Conservation (phyloP, 306 rosid genomes). For the Coriaria nepalensis region DNA sequence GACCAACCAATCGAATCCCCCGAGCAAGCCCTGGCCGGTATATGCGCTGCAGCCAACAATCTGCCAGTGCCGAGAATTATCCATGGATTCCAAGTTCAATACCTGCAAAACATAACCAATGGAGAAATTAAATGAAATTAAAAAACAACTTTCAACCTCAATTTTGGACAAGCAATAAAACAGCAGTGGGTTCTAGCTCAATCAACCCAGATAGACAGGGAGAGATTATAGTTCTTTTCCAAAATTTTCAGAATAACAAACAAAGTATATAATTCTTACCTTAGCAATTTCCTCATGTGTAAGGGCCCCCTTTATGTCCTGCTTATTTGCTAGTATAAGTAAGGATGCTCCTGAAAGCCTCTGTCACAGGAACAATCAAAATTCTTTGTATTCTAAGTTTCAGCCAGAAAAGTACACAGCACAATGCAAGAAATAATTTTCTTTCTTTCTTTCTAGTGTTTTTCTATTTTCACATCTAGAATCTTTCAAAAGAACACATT, state of each 20-base stretch:
- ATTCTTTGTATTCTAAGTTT: background rate
- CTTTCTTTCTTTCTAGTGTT: too few species aligned
- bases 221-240: too few species aligned
- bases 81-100: constrained; percentile 68
- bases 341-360: constrained; percentile 83
- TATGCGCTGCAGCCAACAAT: constrained; percentile 77
- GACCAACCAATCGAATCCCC: constrained; percentile 85
- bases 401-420: too few species aligned
- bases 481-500: too few species aligned
- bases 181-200: too few species aligned
- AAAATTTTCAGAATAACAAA: too few species aligned
- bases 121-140: too few species aligned
- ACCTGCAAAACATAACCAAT: constrained; percentile 25
- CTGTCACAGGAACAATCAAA: constrained; percentile 23
- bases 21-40: constrained; percentile 68
- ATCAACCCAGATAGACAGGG: background rate
- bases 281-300: constrained; percentile 61
- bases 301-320: constrained; percentile 79
- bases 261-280: constrained; percentile 19
- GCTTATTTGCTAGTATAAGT: constrained; percentile 82
- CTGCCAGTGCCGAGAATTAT: constrained; percentile 62
- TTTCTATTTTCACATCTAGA: too few species aligned
- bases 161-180: background rate
- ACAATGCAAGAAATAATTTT: too few species aligned
- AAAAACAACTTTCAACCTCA: background rate